Evolutionary conservation across 2,329 filamentous ascomycete species (phyloP), one percentile per base, ranked within the genome.

Genomic region (Ilyonectria sp.): DNA sequence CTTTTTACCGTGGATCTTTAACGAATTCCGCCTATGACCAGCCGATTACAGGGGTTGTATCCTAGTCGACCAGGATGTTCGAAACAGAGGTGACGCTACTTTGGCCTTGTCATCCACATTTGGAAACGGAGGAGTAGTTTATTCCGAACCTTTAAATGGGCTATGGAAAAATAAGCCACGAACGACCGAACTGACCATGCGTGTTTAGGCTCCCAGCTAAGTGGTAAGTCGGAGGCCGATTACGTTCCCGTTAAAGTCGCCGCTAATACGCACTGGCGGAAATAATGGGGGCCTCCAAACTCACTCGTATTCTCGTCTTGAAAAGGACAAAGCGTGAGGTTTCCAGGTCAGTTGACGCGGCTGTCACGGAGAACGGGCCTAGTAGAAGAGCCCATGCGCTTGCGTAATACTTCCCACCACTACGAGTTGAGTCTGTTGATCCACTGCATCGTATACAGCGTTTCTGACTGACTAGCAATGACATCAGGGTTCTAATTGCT

Each of bases 11-110:
- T 60, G 7, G 46, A 35, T 10, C 21, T 33, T 37, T 4, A 21
- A 26, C 31, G 33, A 49, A 35, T 60, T 60, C 57, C 57, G 57
- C 57, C 57, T 60, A 60, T 60, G 47, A 60, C 35, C 21, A 44
- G 21, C 35, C 21, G 5, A 29, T n/a, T 7, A 21, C 15, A 7
- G 29, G 6, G 31, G 11, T 7, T 2, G 8, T 44, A 37, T 40
- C 56, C 56, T 13, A 10, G 56, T 40, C 44, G 8, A 13, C 44
- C 13, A 21, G 15, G 21, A 21, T 52, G 31, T 43, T 52, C 49
- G 46, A 52, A 47, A 60, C 57, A 21, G 21, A 60, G 29, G 29
- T 46, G 46, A 59, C 44, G 29, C 56, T 37, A 23, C 23, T 37
- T 37, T 17, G 43, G 21, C 40, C 26, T 40, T 40, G 57, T n/a